Evolutionary conservation across 2,329 filamentous ascomycete genomes (phyloP).

Genomic region (Apiospora hydei): DNA sequence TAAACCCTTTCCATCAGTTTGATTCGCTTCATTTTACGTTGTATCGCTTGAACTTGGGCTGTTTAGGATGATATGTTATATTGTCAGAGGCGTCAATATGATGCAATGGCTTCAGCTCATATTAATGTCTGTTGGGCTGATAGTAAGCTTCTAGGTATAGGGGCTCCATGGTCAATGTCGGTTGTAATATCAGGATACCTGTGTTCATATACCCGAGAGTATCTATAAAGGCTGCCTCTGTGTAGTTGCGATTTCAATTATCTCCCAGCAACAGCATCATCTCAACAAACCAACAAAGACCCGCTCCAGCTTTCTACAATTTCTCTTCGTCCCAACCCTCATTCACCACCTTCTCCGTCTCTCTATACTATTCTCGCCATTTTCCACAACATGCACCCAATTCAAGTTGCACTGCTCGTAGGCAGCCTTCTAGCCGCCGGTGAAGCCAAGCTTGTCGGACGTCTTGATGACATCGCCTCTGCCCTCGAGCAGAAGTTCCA

Average conservation of each 20-base stretch:
- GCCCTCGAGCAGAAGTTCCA: conserved; percentile 45
- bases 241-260: not conserved
- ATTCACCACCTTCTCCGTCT: not conserved
- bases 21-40: not conserved
- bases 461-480: conserved; percentile 44
- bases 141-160: not conserved
- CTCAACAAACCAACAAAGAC: not conserved
- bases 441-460: conserved; percentile 21
- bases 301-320: too few relatives aligned
- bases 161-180: not conserved
- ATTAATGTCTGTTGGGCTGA: not conserved
- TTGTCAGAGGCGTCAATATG: not conserved
- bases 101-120: not conserved
- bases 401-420: not conserved
- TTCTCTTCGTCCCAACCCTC: not conserved
- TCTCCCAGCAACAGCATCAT: not conserved
- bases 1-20: not conserved
- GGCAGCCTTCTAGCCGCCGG: not conserved
- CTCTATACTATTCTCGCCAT: not conserved
- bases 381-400: not conserved
- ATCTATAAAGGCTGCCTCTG: not conserved
- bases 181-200: rapidly evolving
- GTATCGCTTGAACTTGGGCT: too few relatives aligned
- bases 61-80: not conserved
- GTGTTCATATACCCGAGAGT: not conserved